Evolutionary conservation across 1,284 basidiomycete genomes (phyloP), one percentile per base, ranked within the genome.

Genomic region (Farysia itapuensis): DNA sequence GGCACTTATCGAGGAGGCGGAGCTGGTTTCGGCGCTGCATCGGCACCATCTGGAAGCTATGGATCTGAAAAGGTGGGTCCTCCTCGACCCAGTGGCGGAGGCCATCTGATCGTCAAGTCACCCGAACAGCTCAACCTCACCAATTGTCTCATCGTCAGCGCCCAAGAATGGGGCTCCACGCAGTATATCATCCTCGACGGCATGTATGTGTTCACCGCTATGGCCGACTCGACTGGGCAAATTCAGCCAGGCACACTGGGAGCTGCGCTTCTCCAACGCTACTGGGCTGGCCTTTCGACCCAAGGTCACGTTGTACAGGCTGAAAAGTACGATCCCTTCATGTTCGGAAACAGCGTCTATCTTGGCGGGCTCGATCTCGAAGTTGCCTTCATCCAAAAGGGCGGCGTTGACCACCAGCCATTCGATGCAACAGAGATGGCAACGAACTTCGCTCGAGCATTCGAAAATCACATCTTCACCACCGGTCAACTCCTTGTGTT

Each of bases 351-450:
- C 35, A 70, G 54, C 38, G 46, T 74, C 35, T 73, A 72, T 37
- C 60, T 75, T 16, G 67, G 67, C 33, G 58, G 66, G 21, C 44
- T 74, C 23, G 73, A 74, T 28, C 38, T 74, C 16, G 73, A 76
- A 52, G 43, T 75, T 18, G 52, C 51, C 22, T 74, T 69, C 46
- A 34, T 76, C 11, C 43, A 56, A 24, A 53, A 53, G 21, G 68
- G 63, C 5, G 65, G 64, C 20, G 47, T 61, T 14, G 52, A 51
- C 14, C 32, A 48, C 2, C 65, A 70, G 29, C 34, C 56, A 4
- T 75, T 69, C 37, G 86, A 87, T 42, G 84, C 86, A 9, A 93
- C 95, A 60, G 90, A 96, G 39, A 87, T 97, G 81, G 81, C 84
- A 7, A 78, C 81, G 25, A 84, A 83, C 34, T 89, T 97, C 77